These are phyloP conservation scores for Decorospora gaudefroyi DNA, from an alignment of 2,329 filamentous ascomycete genomes.

Conservation along the genomic window DNA sequence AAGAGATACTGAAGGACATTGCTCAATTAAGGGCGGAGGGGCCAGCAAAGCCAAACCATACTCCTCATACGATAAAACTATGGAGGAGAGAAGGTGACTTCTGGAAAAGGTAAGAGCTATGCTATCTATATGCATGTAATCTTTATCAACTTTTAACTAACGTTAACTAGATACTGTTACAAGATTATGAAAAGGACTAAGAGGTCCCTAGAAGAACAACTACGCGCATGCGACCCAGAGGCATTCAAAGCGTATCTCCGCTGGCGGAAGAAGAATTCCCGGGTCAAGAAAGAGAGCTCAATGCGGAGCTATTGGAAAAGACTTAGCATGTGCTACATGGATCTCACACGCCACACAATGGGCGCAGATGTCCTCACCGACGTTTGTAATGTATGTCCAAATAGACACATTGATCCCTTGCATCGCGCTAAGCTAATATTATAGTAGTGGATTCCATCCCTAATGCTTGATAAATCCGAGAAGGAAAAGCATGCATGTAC, in stretches of 20 bases:
- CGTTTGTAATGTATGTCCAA: slow-evolving; percentile 22
- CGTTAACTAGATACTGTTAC: slow-evolving; percentile 13
- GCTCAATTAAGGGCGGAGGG: slow-evolving; percentile 19
- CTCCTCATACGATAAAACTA: slow-evolving; percentile 15
- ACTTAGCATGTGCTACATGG: slow-evolving; percentile 17
- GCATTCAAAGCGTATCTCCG: slow-evolving; percentile 24
- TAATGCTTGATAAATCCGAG: slow-evolving; percentile 23
- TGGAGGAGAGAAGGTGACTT: slow-evolving; percentile 24
- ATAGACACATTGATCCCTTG: slow-evolving; percentile 6
- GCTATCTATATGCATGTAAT: not conserved
- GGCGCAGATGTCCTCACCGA: slow-evolving; percentile 17
- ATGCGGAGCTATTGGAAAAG: slow-evolving; percentile 23
- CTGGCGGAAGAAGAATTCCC: slow-evolving; percentile 18
- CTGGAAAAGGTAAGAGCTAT: slow-evolving; percentile 17
- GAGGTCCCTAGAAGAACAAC: slow-evolving; percentile 15
- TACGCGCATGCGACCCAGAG: slow-evolving; percentile 18
- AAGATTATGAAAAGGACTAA: slow-evolving; percentile 15
- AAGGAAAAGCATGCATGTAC: slow-evolving; percentile 30
- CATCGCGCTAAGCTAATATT: slow-evolving; percentile 11
- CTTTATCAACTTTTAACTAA: not conserved
- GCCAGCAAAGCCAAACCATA: slow-evolving; percentile 24
- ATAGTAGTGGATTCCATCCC: slow-evolving; percentile 22
- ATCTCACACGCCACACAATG: slow-evolving; percentile 17
- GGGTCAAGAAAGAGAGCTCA: slow-evolving; percentile 20
- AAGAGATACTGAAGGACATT: slow-evolving; percentile 26